These are phyloP conservation scores for Heterobasidion parviporum DNA, from an alignment of 1,284 basidiomycete genomes.

Conservation along the genomic window DNA sequence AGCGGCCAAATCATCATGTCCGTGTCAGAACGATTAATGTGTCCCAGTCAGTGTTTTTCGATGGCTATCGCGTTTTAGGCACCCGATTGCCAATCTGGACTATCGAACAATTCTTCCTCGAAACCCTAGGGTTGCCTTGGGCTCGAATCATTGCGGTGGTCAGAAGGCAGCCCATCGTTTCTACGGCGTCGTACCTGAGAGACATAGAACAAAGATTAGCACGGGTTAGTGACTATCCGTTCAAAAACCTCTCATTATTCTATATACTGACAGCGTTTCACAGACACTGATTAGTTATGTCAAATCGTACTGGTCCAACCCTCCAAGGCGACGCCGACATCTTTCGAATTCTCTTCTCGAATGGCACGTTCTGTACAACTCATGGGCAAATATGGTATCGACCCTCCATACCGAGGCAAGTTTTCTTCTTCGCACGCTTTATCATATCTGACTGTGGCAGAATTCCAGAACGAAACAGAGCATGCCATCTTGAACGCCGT, in stretches of 20 bases:
- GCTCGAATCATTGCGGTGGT: slow-evolving; percentile 32
- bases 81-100: slow-evolving; percentile 45
- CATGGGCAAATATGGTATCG: slow-evolving; percentile 29
- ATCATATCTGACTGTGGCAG: not conserved
- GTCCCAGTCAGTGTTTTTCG: slow-evolving; percentile 49
- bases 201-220: slow-evolving; percentile 46
- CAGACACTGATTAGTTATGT: slow-evolving; percentile 54
- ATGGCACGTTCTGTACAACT: slow-evolving; percentile 56
- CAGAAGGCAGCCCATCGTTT: slow-evolving; percentile 27
- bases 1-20: not conserved
- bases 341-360: slow-evolving; percentile 52
- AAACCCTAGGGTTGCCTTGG: slow-evolving; percentile 50
- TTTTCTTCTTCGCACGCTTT: not conserved
- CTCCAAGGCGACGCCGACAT: slow-evolving; percentile 54
- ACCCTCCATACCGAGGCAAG: slow-evolving; percentile 22
- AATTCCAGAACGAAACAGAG: slow-evolving; percentile 14
- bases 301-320: slow-evolving; percentile 58
- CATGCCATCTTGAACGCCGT: slow-evolving; percentile 28
- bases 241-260: too few species aligned
- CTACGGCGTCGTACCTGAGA: slow-evolving; percentile 24
- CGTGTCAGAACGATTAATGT: not conserved
- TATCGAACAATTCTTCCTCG: slow-evolving; percentile 57
- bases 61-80: slow-evolving; percentile 47
- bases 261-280: too few species aligned
- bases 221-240: not conserved